These are phyloP conservation scores for Gamsiella multidivaricata DNA, from an alignment of 192 early-diverging fungal species.

Conservation along the genomic window DNA sequence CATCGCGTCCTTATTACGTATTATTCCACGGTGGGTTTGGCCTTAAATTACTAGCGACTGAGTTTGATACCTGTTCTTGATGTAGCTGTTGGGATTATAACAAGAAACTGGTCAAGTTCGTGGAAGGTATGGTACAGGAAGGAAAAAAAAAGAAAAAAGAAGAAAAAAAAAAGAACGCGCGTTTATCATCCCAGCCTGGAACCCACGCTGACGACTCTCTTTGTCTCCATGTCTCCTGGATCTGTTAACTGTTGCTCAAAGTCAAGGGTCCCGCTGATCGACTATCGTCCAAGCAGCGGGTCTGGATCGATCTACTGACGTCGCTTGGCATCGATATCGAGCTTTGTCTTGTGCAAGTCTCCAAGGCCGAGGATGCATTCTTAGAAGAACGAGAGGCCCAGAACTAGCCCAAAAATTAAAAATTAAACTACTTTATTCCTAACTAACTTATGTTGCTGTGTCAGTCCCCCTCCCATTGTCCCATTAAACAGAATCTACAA, in stretches of 20 bases:
- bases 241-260: too few relatives aligned
- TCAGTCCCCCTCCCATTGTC: too few relatives aligned
- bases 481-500: too few relatives aligned
- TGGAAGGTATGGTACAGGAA: constrained; percentile 58
- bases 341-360: constrained; percentile 68
- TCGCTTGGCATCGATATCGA: constrained; percentile 66
- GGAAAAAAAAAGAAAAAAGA: neutral
- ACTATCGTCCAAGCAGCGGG: constrained; percentile 70
- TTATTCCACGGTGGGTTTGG: neutral
- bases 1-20: neutral
- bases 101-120: constrained; percentile 66
- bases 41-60: too few relatives aligned
- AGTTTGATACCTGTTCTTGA: too few relatives aligned
- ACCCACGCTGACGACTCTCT: too few relatives aligned
- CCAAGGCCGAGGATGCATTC: constrained; percentile 53
- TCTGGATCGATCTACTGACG: constrained; percentile 75
- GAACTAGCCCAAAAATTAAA: too few relatives aligned
- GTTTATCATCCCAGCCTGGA: too few relatives aligned
- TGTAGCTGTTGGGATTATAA: constrained; percentile 72
- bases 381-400: constrained; percentile 20
- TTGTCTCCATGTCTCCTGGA: too few relatives aligned
- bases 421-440: too few relatives aligned
- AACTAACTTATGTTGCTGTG: too few relatives aligned
- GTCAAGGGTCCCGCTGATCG: constrained; percentile 78
- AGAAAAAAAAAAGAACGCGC: neutral